Base-by-base conservation (phyloP, 2,329 filamentous ascomycete genomes). In the Apiospora marii region DNA sequence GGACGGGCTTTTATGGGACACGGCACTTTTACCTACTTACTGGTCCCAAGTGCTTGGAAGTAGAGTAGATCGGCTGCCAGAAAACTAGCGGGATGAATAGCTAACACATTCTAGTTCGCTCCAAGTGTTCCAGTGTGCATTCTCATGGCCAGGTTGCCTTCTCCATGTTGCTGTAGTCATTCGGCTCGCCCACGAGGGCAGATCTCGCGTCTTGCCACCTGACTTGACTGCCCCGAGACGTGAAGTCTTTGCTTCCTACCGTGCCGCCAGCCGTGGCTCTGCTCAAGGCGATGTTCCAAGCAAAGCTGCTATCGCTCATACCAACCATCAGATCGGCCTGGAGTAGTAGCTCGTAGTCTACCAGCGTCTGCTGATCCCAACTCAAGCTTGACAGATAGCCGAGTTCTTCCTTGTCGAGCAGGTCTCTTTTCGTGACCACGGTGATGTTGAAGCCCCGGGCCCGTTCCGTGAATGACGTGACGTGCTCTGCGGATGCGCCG, bases 291-390 rank as follows among this genome's bases (percentile, higher is more conserved):
- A 88, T 76, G 71, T 85, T 85, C 82, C 85, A 87, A 19, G 83
- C 82, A 70, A 87, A 87, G 73, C 80, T 82, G 72, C 84, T 86
- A 76, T 83, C 83, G 12, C 83, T 82, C 13, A 84, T 79, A 0
- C 87, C 87, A 0, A 82, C 82, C 72, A 88, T 83, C 24, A 83
- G 78, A 14, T 81, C 83, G 27, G 84, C 83, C 37, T 84, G 80
- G 69, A 84, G 78, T 75, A 88, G 78, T 4, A 89, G 82, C 74
- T 88, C 85, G 77, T 85, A 88, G 77, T 89, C 87, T 8, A 88
- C 83, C 27, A 88, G 78, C 3, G 4, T 84, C 72, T 85, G 83
- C 78, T 88, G 86, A 76, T 88, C 86, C 83, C 83, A 87, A 27
- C 78, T 83, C 49, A 88, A 76, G 27, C 73, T 72, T 16, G 79